Percentiles rank a stretch among this genome's conserved stretches.
phyloP scores from a whole-genome alignment of 495 filamentous ascomycete species.

The Daldinia concentrica region DNA sequence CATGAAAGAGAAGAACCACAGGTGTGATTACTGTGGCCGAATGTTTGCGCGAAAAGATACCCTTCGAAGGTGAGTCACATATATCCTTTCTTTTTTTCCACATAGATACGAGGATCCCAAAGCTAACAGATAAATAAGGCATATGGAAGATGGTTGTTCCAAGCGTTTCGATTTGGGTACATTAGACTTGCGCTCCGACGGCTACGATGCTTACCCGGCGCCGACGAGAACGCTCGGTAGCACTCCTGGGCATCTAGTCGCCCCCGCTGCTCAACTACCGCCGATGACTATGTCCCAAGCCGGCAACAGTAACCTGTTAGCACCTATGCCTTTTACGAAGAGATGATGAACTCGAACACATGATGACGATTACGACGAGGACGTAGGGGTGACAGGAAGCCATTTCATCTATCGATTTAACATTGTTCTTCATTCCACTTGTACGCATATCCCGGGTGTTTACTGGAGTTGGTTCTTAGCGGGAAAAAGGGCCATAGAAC shows the following conservation, averaged over 20 bases:
- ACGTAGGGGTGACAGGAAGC: constrained; percentile 18
- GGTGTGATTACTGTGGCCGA: constrained; percentile 75
- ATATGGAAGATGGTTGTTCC: constrained; percentile 82
- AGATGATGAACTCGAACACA: constrained; percentile 40
- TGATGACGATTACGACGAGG: constrained; percentile 30
- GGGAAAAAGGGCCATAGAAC: constrained; percentile 34
- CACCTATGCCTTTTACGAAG: constrained; percentile 52
- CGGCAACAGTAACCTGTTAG: constrained; percentile 48
- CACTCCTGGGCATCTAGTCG: constrained; percentile 40
- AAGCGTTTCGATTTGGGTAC: constrained; percentile 71
- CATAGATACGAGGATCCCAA: not conserved
- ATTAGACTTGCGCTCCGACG: constrained; percentile 54
- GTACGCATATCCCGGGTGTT: constrained; percentile 32
- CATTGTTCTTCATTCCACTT: constrained; percentile 20
- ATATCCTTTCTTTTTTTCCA: not conserved
- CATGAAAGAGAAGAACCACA: constrained; percentile 74
- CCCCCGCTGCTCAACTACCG: constrained; percentile 47
- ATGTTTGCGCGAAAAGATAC: constrained; percentile 86
- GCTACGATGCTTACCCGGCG: constrained; percentile 48
- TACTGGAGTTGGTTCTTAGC: constrained; percentile 23
- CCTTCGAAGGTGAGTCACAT: constrained; percentile 70
- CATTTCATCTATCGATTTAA: constrained; percentile 20
- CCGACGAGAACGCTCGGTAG: constrained; percentile 43
- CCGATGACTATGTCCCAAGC: constrained; percentile 56
- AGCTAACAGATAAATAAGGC: constrained; percentile 52